Percentiles rank a stretch among this genome's conserved stretches.
phyloP scores from a whole-genome alignment of 1,284 basidiomycete species.

The Sparassis latifolia region DNA sequence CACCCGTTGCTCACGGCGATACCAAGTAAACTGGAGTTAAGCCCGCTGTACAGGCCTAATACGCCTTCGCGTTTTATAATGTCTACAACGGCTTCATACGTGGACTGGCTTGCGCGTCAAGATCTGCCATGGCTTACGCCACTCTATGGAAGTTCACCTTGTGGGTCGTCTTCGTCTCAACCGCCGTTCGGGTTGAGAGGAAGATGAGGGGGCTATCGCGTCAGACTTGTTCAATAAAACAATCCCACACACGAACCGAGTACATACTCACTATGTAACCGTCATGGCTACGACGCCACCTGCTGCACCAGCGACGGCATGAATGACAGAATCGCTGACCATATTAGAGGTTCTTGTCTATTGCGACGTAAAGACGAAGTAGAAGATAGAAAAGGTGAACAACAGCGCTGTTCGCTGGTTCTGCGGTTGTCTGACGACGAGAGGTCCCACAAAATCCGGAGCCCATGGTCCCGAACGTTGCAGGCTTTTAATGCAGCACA shows the following conservation, averaged over 20 bases:
- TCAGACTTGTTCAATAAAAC: constrained; percentile 1
- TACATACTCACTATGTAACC: constrained; percentile 63
- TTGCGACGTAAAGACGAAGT: no score
- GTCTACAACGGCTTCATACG: constrained; percentile 61
- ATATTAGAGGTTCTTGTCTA: constrained; percentile 12
- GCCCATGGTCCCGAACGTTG: no score
- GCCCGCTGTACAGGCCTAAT: constrained; percentile 81
- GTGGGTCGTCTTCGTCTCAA: constrained; percentile 75
- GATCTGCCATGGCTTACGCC: constrained; percentile 2
- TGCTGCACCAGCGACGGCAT: constrained; percentile 84
- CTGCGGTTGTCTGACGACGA: no score
- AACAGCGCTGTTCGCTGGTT: no score
- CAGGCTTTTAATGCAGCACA: no score
- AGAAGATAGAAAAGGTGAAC: no score
- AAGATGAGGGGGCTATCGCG: constrained; percentile 78
- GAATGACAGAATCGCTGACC: constrained; percentile 81
- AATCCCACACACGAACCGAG: neutral
- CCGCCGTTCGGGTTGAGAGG: constrained; percentile 89
- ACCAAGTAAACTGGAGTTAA: constrained; percentile 83
- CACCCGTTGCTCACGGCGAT: constrained; percentile 93
- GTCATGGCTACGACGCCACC: constrained; percentile 91
- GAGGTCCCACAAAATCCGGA: no score
- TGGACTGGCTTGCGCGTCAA: constrained; percentile 29
- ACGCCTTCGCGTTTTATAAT: constrained; percentile 85
- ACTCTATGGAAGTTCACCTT: constrained; percentile 40